Evolutionary conservation across 768 basidiomycete species (phyloP), one percentile per base, ranked within the genome.

Genomic region (Pisolithus marmoratus): DNA sequence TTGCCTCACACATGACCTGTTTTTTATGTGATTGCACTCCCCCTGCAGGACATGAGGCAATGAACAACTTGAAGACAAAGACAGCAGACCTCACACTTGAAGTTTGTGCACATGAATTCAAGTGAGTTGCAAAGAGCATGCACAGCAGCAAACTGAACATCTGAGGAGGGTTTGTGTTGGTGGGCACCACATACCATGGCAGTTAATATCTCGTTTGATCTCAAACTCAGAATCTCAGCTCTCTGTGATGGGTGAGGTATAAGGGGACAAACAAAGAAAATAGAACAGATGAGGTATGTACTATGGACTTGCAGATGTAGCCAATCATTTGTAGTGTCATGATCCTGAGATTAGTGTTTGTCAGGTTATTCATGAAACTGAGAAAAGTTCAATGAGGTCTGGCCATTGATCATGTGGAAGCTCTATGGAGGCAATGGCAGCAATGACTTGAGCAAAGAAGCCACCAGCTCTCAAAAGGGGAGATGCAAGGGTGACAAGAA

Each of bases 181-280:
- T 94, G 81, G 23, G 94, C 95, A 8, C 96, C 96, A 65, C 97
- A 94, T 46, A 99, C 95, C 52, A 99, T 96, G 11, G 94, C 94
- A 14, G 96, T 99, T 48, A 99, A 72, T 64, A 99, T 99, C 72
- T 98, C 94, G 64, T 99, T 98, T 3, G 95, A 90, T 60, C 92
- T 84, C 53, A 87, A 65, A 48, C 83, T 84, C 54, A 99, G 71
- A 53, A 96, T 87, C 60, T 95, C 93, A 12, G 95, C 94, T 82
- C 90, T 89, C 95, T 97, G 58, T 2, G 7, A 7, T 2, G 24
- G 43, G 8, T 11, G 27, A 62, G 46, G 63, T 55, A 4, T 24
- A 38, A n/a, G n/a, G n/a, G n/a, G n/a, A n/a, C n/a, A n/a, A n/a
- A n/a, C n/a, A n/a, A n/a, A n/a, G n/a, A n/a, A n/a, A n/a, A n/a